phyloP scores from a whole-genome alignment of 805 yeast species.

The Candida yuanshanica region DNA sequence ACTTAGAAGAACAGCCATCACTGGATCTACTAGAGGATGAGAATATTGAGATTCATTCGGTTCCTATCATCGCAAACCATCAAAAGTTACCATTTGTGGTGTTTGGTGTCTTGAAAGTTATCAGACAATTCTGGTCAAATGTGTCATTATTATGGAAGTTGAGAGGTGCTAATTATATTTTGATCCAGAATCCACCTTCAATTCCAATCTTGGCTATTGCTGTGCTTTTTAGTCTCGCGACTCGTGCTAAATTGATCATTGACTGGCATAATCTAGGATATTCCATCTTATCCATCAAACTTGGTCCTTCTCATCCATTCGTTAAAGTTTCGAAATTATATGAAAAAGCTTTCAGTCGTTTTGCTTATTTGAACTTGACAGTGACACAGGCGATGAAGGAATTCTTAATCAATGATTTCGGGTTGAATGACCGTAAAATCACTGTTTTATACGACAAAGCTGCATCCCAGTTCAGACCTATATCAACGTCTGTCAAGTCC shows the following conservation, averaged over 20 bases:
- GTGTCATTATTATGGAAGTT: constrained; percentile 43
- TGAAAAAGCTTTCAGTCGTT: constrained; percentile 57
- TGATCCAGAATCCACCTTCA: constrained; percentile 91
- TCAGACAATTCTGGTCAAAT: constrained; percentile 47
- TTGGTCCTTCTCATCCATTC: constrained; percentile 46
- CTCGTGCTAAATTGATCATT: constrained; percentile 59
- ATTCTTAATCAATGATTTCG: constrained; percentile 52
- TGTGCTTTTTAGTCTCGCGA: constrained; percentile 46
- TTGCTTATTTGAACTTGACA: constrained; percentile 68
- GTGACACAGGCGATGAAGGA: constrained; percentile 73
- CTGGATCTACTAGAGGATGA: constrained; percentile 42
- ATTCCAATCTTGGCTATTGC: constrained; percentile 72
- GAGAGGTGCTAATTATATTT: constrained; percentile 58
- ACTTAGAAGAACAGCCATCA: constrained; percentile 54
- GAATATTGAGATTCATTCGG: constrained; percentile 45
- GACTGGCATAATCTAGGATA: constrained; percentile 98
- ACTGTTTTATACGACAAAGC: constrained; percentile 85
- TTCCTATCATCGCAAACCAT: constrained; percentile 35
- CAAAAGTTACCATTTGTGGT: constrained; percentile 43
- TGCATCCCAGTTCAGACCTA: constrained; percentile 57
- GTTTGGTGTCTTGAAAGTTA: constrained; percentile 56
- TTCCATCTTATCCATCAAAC: constrained; percentile 68
- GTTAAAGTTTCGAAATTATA: constrained; percentile 56
- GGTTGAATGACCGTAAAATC: constrained; percentile 41
- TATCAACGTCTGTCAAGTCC: constrained; percentile 22